A percentile compares a stretch with the other conserved stretches of the same genome.
Conservation (phyloP, 2,329 filamentous ascomycete genomes). For the Exophiala sp. region DNA sequence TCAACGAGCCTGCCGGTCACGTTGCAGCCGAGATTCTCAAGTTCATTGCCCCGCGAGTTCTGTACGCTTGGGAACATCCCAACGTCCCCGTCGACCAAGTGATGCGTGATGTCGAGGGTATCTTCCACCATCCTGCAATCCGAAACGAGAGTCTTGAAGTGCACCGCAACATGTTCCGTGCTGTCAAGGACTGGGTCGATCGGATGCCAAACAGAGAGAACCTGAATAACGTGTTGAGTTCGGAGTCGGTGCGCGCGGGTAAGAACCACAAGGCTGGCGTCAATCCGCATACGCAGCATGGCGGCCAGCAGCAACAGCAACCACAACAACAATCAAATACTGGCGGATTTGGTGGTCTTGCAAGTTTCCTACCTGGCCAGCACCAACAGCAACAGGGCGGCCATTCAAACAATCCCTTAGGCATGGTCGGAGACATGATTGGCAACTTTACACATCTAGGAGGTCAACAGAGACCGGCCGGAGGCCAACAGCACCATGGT, state of each 20-base stretch:
- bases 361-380: conserved; percentile 20
- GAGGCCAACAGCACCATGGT: conserved; percentile 8
- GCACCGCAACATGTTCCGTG: conserved; percentile 83
- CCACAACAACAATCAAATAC: conserved; percentile 12
- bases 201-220: conserved; percentile 64
- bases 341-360: conserved; percentile 16
- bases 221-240: conserved; percentile 72
- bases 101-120: conserved; percentile 71
- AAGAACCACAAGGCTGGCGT: conserved; percentile 65
- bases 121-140: conserved; percentile 87
- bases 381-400: conserved; percentile 9
- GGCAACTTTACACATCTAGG: conserved; percentile 19
- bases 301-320: conserved; percentile 6
- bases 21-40: conserved; percentile 73
- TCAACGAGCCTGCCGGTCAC: conserved; percentile 73
- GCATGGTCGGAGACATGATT: conserved; percentile 20
- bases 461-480: conserved; percentile 7
- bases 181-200: conserved; percentile 76
- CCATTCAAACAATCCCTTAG: conserved; percentile 13
- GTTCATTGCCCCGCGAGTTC: conserved; percentile 79
- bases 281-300: conserved; percentile 17
- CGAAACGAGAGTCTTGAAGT: conserved; percentile 73
- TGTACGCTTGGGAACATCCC: conserved; percentile 91
- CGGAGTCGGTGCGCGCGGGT: conserved; percentile 76
- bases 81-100: conserved; percentile 80